phyloP scores from a whole-genome alignment of 2,329 filamentous ascomycete species.

The Escovopsis sp. region DNA sequence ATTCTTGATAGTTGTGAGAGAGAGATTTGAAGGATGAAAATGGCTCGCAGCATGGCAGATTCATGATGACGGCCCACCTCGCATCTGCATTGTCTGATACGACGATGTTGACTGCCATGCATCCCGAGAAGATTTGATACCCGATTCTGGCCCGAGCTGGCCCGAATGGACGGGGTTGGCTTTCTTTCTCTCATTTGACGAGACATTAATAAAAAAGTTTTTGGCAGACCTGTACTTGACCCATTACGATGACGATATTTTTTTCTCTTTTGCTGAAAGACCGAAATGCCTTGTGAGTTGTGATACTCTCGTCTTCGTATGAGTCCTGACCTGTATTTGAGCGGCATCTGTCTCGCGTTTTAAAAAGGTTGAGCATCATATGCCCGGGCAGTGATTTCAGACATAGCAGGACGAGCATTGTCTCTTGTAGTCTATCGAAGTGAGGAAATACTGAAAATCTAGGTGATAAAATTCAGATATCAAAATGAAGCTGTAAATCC shows the following conservation, averaged over 20 bases:
- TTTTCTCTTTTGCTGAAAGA: neutral
- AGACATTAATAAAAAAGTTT: constrained; percentile 16
- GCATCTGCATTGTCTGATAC: neutral
- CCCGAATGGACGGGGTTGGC: constrained; percentile 11
- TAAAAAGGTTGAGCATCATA: no score
- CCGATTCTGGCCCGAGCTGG: constrained; percentile 9
- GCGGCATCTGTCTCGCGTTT: no score
- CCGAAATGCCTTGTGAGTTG: no score
- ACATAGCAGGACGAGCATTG: no score
- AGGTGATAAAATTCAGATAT: no score
- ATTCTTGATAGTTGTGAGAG: constrained; percentile 3
- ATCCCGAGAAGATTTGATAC: constrained; percentile 12
- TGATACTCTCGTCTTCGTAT: no score
- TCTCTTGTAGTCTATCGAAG: no score
- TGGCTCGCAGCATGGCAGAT: neutral
- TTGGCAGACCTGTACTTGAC: neutral
- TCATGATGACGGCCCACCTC: neutral
- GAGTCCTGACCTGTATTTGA: no score
- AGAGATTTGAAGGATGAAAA: constrained; percentile 1
- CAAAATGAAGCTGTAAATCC: no score
- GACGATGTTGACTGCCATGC: constrained; percentile 6
- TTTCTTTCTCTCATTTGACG: constrained; percentile 18
- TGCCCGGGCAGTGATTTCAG: no score
- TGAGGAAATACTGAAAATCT: no score
- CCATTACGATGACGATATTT: no score